Percentiles rank a stretch among this genome's conserved stretches.
Evolutionary conservation across 108 stramenopile species (phyloP).

Genomic region (Pseudonitzschia pungens): DNA sequence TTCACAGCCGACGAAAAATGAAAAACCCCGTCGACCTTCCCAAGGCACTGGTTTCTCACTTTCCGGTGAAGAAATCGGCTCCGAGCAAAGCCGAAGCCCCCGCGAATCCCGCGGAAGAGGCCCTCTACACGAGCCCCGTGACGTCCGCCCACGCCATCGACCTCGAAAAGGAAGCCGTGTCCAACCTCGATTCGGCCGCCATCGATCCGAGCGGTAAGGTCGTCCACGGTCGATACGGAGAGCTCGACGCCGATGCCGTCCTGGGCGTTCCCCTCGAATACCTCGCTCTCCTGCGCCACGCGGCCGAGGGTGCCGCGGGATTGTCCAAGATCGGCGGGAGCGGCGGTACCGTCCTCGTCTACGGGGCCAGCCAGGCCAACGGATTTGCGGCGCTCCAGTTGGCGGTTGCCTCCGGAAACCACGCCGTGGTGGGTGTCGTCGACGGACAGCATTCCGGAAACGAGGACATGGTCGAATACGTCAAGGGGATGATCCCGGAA

Average conservation of each 20-base stretch:
- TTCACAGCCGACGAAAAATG: slow-evolving; percentile 41
- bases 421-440: slow-evolving; percentile 82
- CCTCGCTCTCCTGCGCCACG: slow-evolving; percentile 76
- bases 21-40: slow-evolving; percentile 37
- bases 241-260: slow-evolving; percentile 44
- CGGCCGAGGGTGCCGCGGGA: slow-evolving; percentile 81
- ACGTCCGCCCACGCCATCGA: slow-evolving; percentile 83
- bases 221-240: slow-evolving; percentile 74
- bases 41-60: slow-evolving; percentile 29
- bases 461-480: slow-evolving; percentile 69
- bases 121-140: slow-evolving; percentile 60
- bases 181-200: slow-evolving; percentile 69
- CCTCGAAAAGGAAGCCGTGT: slow-evolving; percentile 36
- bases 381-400: slow-evolving; percentile 73
- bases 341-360: slow-evolving; percentile 71
- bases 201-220: slow-evolving; percentile 65
- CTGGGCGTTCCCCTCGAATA: slow-evolving; percentile 78
- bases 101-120: slow-evolving; percentile 10
- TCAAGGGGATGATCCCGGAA: slow-evolving; percentile 75
- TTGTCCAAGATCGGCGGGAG: slow-evolving; percentile 43
- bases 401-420: slow-evolving; percentile 45
- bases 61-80: slow-evolving; percentile 30
- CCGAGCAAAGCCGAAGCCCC: slow-evolving; percentile 16
- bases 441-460: slow-evolving; percentile 74
- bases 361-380: slow-evolving; percentile 72